Evolutionary conservation across 345 rosid species (phyloP).

Genomic region (Ceriops zippeliana): DNA sequence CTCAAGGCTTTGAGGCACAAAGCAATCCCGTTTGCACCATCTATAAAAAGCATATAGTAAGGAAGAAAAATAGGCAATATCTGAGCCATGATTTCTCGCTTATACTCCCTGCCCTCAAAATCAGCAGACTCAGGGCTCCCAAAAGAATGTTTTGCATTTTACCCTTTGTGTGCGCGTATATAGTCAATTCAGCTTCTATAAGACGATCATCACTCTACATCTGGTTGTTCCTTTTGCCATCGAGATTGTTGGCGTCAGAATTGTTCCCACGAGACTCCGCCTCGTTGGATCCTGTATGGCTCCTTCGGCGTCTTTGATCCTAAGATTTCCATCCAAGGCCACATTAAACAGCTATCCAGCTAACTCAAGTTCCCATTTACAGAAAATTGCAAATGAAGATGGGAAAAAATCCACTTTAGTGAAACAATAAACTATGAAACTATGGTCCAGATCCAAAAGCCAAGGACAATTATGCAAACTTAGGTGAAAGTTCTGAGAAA

Average conservation of each 20-base stretch:
- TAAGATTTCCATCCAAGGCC: conserved; percentile 26
- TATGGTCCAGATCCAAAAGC: background rate
- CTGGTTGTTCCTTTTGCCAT: conserved; percentile 16
- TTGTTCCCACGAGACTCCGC: conserved; percentile 41
- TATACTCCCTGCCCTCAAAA: too few relatives aligned
- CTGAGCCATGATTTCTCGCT: too few relatives aligned
- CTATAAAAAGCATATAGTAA: too few relatives aligned
- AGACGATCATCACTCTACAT: conserved; percentile 8
- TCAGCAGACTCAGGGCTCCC: too few relatives aligned
- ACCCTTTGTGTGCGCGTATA: background rate
- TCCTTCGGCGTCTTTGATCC: conserved; percentile 74
- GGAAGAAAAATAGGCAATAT: too few relatives aligned
- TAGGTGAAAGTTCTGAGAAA: background rate
- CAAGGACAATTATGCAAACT: background rate
- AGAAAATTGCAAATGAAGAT: background rate
- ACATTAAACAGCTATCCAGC: background rate
- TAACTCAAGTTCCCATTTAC: background rate
- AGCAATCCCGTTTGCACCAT: too few relatives aligned
- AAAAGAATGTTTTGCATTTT: background rate
- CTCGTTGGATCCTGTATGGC: conserved; percentile 36
- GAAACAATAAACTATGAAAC: too few relatives aligned
- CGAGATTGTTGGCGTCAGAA: conserved; percentile 40
- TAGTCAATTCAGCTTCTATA: conserved; percentile 10
- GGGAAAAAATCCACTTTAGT: conserved; percentile 1
- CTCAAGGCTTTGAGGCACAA: too few relatives aligned